Conservation (phyloP, 345 rosid species). For the Laguncularia racemosa region DNA sequence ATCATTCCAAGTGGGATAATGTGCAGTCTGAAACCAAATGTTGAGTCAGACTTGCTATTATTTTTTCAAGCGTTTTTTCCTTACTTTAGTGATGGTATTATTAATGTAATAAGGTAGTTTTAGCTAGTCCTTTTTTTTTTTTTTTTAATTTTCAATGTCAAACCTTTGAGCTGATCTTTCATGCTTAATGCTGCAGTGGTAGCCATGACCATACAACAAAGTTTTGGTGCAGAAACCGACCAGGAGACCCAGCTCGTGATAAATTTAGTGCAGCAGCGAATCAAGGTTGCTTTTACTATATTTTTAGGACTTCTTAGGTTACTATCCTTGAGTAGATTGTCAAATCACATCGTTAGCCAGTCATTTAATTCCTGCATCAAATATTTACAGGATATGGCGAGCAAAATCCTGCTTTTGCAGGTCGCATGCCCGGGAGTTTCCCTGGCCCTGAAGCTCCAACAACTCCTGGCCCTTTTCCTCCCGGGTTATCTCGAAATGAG, state of each 20-base stretch:
- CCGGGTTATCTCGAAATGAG: slow-evolving; percentile 78
- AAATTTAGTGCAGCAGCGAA: slow-evolving; percentile 59
- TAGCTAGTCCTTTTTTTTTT: slow-evolving; percentile 8
- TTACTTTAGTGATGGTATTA: too few species aligned
- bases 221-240: slow-evolving; percentile 98
- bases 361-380: not conserved
- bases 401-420: slow-evolving; percentile 58
- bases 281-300: slow-evolving; percentile 41
- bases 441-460: slow-evolving; percentile 59
- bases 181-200: slow-evolving; percentile 60
- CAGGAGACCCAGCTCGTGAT: slow-evolving; percentile 89
- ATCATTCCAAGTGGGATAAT: too few species aligned
- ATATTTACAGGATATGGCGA: slow-evolving; percentile 63
- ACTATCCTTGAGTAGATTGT: not conserved
- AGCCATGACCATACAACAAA: slow-evolving; percentile 93
- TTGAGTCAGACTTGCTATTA: too few species aligned
- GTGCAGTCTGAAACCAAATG: too few species aligned
- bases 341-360: not conserved
- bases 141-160: not conserved
- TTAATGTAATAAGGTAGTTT: not conserved
- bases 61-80: too few species aligned
- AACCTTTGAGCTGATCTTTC: slow-evolving; percentile 12
- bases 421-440: slow-evolving; percentile 73
- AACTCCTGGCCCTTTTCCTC: slow-evolving; percentile 76
- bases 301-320: not conserved